Evolutionary conservation across 345 rosid species (phyloP), one percentile per base, ranked within the genome.

Genomic region (Durio zibethinus): DNA sequence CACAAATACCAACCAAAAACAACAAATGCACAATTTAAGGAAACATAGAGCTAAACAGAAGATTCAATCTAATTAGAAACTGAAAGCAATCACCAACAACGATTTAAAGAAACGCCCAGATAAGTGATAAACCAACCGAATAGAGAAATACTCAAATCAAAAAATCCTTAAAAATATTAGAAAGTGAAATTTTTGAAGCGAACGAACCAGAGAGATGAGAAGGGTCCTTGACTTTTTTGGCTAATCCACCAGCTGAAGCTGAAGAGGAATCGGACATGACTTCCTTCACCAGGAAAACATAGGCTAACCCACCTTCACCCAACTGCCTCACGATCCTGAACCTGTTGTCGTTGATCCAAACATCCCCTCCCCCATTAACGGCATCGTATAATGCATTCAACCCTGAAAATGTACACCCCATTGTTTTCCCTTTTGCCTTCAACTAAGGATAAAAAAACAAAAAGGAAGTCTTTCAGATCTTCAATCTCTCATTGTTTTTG

Each of bases 251-350:
- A 9, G 84, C 80, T 7, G 89, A 68, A 72, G 74, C 89, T 5
- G 97, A 78, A 54, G 98, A 79, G 59, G 90, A 67, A 80, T 91
- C 93, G 77, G 86, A 72, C 59, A 81, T 64, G 73, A 89, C 83
- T 83, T 96, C 99, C 83, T 94, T 92, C 56, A 96, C 98, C 80
- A 96, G 57, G 76, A 52, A 96, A 15, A 96, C 98, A 62, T 83
- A 94, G 2, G 99, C 97, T 82, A 94, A 96, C 4, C 98, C 99
- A 47, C 99, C 99, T 79, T 94, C 99, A 9, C 99, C 99, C 16
- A 96, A 93, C 93, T 93, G 98, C 90, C 97, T 87, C 77, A 91
- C 40, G 86, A 90, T 78, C 87, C 90, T 89, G 89, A 87, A 96
- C 66, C 95, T 80, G 90, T 93, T 94, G 75, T 96, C 99, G 77